Percentiles rank a stretch among this genome's conserved stretches.
These are phyloP conservation scores for Trifolium fragiferum DNA, from an alignment of 306 rosid genomes.

Conservation along the genomic window DNA sequence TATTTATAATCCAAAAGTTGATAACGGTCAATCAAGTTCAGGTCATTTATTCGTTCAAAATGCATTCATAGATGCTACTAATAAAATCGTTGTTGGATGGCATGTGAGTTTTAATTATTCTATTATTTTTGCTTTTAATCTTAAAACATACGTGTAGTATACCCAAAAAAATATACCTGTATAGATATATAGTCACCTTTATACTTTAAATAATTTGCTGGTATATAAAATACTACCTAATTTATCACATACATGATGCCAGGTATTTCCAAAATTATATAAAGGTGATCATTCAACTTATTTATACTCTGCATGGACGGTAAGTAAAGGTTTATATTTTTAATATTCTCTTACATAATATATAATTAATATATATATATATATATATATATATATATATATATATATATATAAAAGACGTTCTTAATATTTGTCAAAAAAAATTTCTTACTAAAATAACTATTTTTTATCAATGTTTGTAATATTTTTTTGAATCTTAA, in stretches of 20 bases:
- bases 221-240: too few species aligned
- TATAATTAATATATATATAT: too few species aligned
- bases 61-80: too few species aligned
- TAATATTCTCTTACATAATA: too few species aligned
- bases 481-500: neutral
- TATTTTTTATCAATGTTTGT: neutral
- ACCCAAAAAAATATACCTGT: too few species aligned
- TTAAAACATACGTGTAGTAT: too few species aligned
- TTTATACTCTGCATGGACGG: neutral
- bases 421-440: too few species aligned
- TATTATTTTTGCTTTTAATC: too few species aligned
- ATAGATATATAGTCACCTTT: too few species aligned
- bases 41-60: neutral
- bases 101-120: neutral
- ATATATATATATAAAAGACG: too few species aligned
- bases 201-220: too few species aligned
- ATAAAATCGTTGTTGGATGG: neutral
- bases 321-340: neutral
- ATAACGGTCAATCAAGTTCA: neutral
- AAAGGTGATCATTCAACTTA: neutral
- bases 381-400: too few species aligned
- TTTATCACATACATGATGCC: neutral
- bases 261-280: neutral
- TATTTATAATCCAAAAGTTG: neutral
- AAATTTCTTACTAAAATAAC: neutral